Conservation (phyloP, 768 basidiomycete species). For the Chalciporus chontae region DNA sequence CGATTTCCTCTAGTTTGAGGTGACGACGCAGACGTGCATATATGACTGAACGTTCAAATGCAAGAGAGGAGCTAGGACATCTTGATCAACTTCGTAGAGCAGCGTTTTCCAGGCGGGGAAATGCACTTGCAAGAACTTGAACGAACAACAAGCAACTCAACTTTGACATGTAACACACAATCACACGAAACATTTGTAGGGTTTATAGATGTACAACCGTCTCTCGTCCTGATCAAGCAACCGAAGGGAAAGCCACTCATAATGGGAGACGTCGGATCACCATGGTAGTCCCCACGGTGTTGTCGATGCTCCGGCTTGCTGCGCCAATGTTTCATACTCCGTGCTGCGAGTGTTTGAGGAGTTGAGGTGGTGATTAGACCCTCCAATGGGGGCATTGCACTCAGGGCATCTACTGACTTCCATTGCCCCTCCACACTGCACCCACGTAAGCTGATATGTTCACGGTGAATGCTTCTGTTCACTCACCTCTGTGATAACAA, state of each 20-base stretch:
- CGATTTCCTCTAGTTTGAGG: too few species aligned
- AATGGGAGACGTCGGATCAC: slow-evolving; percentile 4
- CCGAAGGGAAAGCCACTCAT: neutral
- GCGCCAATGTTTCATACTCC: slow-evolving; percentile 47
- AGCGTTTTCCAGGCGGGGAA: too few species aligned
- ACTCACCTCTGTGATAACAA: slow-evolving; percentile 53
- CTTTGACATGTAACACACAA: too few species aligned
- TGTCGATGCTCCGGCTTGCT: slow-evolving; percentile 22
- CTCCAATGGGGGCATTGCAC: slow-evolving; percentile 53
- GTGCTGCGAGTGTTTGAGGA: slow-evolving; percentile 40
- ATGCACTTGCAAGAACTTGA: too few species aligned
- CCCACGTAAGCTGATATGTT: slow-evolving; percentile 1
- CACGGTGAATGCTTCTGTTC: neutral
- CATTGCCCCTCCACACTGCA: slow-evolving; percentile 59
- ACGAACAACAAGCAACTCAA: too few species aligned
- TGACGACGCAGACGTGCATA: too few species aligned
- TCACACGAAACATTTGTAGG: too few species aligned
- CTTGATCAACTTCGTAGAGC: too few species aligned
- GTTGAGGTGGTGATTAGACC: slow-evolving; percentile 39
- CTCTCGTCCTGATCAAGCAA: neutral
- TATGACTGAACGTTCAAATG: too few species aligned
- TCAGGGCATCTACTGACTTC: slow-evolving; percentile 49
- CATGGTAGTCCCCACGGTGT: slow-evolving; percentile 30
- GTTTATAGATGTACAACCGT: too few species aligned
- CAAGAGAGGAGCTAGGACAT: too few species aligned